Conservation (phyloP, 306 rosid genomes). For the Hippophae rhamnoides region DNA sequence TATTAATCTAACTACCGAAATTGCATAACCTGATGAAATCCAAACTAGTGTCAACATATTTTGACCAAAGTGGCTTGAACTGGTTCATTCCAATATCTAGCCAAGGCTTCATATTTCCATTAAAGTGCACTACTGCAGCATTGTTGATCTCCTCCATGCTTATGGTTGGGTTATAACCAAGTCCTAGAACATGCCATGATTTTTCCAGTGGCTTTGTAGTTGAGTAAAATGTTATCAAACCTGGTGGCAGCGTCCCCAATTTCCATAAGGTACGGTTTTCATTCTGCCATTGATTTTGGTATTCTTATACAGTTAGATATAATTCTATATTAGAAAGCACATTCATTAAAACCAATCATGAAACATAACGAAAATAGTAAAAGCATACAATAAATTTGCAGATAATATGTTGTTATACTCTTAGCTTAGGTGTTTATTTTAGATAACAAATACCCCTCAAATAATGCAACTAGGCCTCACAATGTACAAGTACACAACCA, state of each 20-base stretch:
- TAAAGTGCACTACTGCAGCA: conserved; percentile 86
- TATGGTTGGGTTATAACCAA: conserved; percentile 83
- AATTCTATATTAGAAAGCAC: not conserved
- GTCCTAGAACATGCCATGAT: conserved; percentile 89
- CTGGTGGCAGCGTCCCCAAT: conserved; percentile 78
- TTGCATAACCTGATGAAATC: conserved; percentile 84
- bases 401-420: too few relatives aligned
- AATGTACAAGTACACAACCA: too few relatives aligned
- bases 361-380: not conserved
- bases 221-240: conserved; percentile 66
- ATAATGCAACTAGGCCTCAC: too few relatives aligned
- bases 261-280: conserved; percentile 78
- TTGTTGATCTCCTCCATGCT: conserved; percentile 63
- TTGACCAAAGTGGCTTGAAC: conserved; percentile 74
- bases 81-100: conserved; percentile 82
- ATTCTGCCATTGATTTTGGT: conserved; percentile 45
- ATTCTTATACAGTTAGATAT: conserved; percentile 5
- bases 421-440: too few relatives aligned
- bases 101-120: conserved; percentile 90
- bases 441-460: too few relatives aligned
- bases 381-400: not conserved
- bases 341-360: too few relatives aligned
- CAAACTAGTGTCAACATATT: conserved; percentile 62
- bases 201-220: conserved; percentile 77
- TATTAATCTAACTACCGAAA: conserved; percentile 45